Evolutionary conservation across 257 asterid species (phyloP).

Genomic region (Fraxinus excelsior): DNA sequence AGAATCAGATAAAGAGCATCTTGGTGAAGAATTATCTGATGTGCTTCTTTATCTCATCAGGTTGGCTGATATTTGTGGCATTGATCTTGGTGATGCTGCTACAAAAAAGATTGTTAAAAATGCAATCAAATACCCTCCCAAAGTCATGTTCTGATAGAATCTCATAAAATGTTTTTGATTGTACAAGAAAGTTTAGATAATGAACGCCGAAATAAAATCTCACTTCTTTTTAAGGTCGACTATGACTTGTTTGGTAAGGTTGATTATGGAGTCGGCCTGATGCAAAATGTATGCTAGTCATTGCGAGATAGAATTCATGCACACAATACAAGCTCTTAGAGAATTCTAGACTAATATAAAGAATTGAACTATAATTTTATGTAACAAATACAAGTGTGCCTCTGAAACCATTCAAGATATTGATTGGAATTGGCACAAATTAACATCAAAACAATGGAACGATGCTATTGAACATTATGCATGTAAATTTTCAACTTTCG

Average conservation of each 20-base stretch:
- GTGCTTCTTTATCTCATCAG: conserved; percentile 58
- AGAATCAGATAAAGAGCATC: conserved; percentile 58
- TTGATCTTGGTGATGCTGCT: conserved; percentile 60
- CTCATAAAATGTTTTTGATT: neutral
- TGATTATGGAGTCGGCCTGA: too few species aligned
- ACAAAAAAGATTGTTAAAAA: conserved; percentile 45
- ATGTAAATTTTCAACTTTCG: neutral
- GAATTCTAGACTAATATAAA: too few species aligned
- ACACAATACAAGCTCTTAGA: too few species aligned
- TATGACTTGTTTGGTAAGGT: neutral
- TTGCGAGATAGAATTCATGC: too few species aligned
- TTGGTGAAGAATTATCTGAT: conserved; percentile 67
- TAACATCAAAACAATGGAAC: neutral
- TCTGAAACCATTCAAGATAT: too few species aligned
- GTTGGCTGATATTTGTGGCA: conserved; percentile 62
- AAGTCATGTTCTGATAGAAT: neutral
- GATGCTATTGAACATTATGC: neutral
- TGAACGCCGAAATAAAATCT: neutral
- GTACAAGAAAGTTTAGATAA: neutral
- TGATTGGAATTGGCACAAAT: too few species aligned
- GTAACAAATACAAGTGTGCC: too few species aligned
- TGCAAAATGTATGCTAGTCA: too few species aligned
- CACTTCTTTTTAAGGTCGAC: neutral
- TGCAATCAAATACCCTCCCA: conserved; percentile 53
- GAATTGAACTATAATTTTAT: too few species aligned